phyloP scores from a whole-genome alignment of 805 yeast species.

The Barnettozyma vustinii region DNA sequence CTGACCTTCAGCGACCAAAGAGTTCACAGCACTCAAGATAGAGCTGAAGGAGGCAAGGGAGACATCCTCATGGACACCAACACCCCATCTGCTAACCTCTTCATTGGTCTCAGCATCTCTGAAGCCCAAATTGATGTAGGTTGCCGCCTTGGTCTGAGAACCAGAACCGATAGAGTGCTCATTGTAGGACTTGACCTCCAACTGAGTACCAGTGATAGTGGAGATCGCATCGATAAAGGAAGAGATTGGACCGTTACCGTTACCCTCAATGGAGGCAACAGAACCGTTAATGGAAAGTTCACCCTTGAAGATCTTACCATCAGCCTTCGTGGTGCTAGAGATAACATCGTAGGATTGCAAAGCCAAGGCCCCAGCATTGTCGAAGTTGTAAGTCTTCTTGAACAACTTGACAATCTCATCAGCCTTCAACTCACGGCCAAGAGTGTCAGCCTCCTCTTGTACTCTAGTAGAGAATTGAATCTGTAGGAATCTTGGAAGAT shows the following conservation, averaged over 20 bases:
- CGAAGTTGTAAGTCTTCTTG: constrained; percentile 49
- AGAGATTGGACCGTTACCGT: constrained; percentile 78
- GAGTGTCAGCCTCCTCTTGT: constrained; percentile 55
- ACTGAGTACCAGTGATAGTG: constrained; percentile 41
- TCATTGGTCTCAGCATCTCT: constrained; percentile 37
- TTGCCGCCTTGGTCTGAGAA: constrained; percentile 67
- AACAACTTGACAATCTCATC: constrained; percentile 59
- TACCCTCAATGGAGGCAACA: constrained; percentile 39
- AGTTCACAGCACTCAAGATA: constrained; percentile 58
- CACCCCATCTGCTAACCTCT: constrained; percentile 67
- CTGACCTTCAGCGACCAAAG: constrained; percentile 21
- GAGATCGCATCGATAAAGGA: constrained; percentile 64
- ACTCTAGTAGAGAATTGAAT: constrained; percentile 61
- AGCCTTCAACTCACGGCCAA: constrained; percentile 65
- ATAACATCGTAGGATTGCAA: constrained; percentile 38
- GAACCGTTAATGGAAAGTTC: constrained; percentile 33
- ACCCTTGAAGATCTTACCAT: constrained; percentile 39
- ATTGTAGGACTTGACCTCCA: constrained; percentile 61
- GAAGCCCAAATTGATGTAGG: constrained; percentile 58
- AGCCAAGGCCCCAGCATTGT: constrained; percentile 30
- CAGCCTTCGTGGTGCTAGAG: constrained; percentile 30
- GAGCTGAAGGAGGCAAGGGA: constrained; percentile 78
- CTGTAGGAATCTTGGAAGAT: constrained; percentile 68
- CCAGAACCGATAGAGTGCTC: constrained; percentile 75
- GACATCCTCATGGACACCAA: constrained; percentile 87